Evolutionary conservation across 495 filamentous ascomycete species (phyloP), one percentile per base, ranked within the genome.

Genomic region (Opeltia flavorubescens): DNA sequence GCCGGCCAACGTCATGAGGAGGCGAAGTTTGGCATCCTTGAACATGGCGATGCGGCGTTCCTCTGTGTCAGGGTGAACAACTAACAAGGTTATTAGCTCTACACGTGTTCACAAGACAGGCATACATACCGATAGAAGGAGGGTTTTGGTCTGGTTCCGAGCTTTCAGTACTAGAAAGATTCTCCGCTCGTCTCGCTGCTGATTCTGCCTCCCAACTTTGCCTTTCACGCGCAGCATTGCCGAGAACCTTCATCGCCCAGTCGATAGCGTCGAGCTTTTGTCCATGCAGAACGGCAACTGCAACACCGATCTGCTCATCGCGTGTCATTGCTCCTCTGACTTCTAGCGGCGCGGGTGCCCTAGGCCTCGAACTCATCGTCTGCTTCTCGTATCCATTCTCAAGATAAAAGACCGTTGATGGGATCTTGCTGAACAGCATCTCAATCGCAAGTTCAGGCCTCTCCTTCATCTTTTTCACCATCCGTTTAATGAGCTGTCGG

Each of bases 361-460:
- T 71, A 30, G 74, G 72, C 28, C 69, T 73, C 12, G 68, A 62
- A 7, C 74, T 70, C 21, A 76, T 56, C 0, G 81, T 78, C 57
- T 89, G 85, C 55, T 81, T 84, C 55, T 95, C 86, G 53, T 86
- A 81, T 4, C 93, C 93, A 58, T 87, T 84, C 58, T 95, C 86
- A 3, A 99, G 72, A 57, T 85, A 96, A 60, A 80, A 83, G 1
- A 81, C 72, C 0, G 88, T 94, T 2, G 74, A 74, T 46, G 78
- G 80, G 55, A 87, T 86, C 63, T 99, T 99, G 59, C 83, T 89
- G 60, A 99, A 99, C 11, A 99, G 69, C 62, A 99, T 63, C 59
- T 98, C 93, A 4, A 88, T 81, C 43, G 86, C 73, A 46, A 95
- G 61, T 42, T 84, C 86, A 3, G 87, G 87, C 43, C 84, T 75